phyloP scores from a whole-genome alignment of 345 rosid genomes.

The Populus tremula region DNA sequence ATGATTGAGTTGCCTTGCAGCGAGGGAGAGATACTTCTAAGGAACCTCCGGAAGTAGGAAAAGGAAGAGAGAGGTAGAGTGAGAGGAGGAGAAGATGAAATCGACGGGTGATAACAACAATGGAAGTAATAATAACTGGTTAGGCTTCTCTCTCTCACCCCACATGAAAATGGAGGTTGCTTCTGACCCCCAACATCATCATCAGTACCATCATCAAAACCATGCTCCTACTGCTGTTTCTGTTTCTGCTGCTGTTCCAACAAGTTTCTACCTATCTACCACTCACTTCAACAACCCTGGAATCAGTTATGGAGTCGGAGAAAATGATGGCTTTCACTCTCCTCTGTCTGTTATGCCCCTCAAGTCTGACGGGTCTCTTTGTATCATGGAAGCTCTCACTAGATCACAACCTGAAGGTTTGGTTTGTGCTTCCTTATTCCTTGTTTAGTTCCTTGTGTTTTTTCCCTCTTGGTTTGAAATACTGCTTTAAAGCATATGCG shows the following conservation, averaged over 20 bases:
- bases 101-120: constrained; percentile 40
- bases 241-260: constrained; percentile 32
- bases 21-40: constrained; percentile 10
- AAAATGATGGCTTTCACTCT: constrained; percentile 46
- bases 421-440: neutral
- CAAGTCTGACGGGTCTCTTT: constrained; percentile 76
- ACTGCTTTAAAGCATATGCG: neutral
- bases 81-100: constrained; percentile 34
- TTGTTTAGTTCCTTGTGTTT: neutral
- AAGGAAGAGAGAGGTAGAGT: constrained; percentile 17
- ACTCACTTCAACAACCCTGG: constrained; percentile 31
- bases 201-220: constrained; percentile 25
- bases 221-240: constrained; percentile 16
- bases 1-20: constrained; percentile 42
- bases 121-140: constrained; percentile 43
- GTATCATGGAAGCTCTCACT: constrained; percentile 68
- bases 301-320: constrained; percentile 43
- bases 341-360: constrained; percentile 71
- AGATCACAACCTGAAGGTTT: constrained; percentile 61
- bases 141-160: constrained; percentile 75
- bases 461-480: neutral
- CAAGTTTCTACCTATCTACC: constrained; percentile 41
- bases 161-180: constrained; percentile 67
- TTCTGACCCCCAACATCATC: constrained; percentile 34
- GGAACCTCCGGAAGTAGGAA: constrained; percentile 9